Conservation (phyloP, 2,329 filamentous ascomycete species). For the Alternaria conjuncta region DNA sequence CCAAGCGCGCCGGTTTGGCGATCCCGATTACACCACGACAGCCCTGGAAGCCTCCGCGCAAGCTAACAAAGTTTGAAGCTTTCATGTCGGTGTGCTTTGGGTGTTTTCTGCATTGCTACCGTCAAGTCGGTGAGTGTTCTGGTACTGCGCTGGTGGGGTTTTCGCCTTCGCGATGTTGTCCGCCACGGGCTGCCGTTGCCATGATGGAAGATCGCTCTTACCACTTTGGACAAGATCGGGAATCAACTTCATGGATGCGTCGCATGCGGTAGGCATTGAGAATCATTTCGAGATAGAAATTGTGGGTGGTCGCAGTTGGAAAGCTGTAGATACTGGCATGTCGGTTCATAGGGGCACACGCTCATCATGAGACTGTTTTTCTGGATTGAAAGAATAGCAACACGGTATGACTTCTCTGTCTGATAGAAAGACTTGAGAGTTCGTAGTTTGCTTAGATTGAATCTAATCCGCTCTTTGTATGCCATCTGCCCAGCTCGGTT, state of each 20-base stretch:
- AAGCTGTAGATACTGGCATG: not conserved
- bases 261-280: not conserved
- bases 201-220: not conserved
- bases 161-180: not conserved
- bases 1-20: not conserved
- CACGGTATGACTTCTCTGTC: not conserved
- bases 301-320: not conserved
- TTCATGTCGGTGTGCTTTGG: not conserved
- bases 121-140: not conserved
- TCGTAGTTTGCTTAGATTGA: not conserved
- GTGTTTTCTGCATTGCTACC: not conserved
- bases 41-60: not conserved
- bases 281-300: not conserved
- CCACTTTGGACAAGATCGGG: not conserved
- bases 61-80: not conserved
- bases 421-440: not conserved
- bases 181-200: not conserved
- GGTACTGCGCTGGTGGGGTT: not conserved
- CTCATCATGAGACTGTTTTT: not conserved
- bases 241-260: not conserved
- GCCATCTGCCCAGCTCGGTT: constrained; percentile 57
- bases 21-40: constrained; percentile 17
- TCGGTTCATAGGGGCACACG: not conserved
- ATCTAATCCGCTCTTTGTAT: constrained; percentile 22
- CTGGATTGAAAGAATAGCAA: not conserved